These are phyloP conservation scores for Halophytophthora polymorphica DNA, from an alignment of 352 stramenopile genomes.

Conservation along the genomic window DNA sequence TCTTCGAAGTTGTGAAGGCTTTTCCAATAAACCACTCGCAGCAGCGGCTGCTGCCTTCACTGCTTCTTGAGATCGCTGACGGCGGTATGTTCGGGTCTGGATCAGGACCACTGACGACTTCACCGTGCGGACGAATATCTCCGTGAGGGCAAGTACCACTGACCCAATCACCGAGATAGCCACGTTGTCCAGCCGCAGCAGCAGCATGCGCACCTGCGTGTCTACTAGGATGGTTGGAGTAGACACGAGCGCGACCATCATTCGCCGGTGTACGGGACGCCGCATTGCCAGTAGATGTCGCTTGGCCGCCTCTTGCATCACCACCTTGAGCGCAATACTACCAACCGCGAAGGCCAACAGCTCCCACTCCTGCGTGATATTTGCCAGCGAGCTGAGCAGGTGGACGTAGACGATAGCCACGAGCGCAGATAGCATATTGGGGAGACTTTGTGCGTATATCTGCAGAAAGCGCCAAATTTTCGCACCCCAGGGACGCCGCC, in stretches of 20 bases:
- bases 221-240: conserved; percentile 33
- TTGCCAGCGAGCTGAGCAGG: neutral
- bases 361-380: neutral
- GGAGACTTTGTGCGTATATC: conserved; percentile 11
- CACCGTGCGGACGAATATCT: conserved; percentile 17
- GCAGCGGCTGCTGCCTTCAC: neutral
- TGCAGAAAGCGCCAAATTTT: conserved; percentile 3
- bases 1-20: neutral
- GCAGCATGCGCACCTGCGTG: conserved; percentile 29
- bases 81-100: conserved; percentile 2
- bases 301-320: conserved; percentile 15
- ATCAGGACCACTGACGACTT: conserved; percentile 15
- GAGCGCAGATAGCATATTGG: conserved; percentile 5
- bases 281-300: conserved; percentile 1
- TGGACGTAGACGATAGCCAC: conserved; percentile 11
- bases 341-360: conserved; percentile 3
- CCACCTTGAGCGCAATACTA: conserved; percentile 12
- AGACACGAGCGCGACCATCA: conserved; percentile 17
- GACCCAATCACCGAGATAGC: conserved; percentile 14
- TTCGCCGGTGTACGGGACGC: conserved; percentile 1
- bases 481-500: conserved; percentile 4
- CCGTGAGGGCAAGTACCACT: conserved; percentile 14
- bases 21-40: neutral
- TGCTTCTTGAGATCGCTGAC: neutral
- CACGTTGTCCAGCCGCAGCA: conserved; percentile 19